These are phyloP conservation scores for Fusarium penzigii DNA, from an alignment of 2,329 filamentous ascomycete species.

Conservation along the genomic window DNA sequence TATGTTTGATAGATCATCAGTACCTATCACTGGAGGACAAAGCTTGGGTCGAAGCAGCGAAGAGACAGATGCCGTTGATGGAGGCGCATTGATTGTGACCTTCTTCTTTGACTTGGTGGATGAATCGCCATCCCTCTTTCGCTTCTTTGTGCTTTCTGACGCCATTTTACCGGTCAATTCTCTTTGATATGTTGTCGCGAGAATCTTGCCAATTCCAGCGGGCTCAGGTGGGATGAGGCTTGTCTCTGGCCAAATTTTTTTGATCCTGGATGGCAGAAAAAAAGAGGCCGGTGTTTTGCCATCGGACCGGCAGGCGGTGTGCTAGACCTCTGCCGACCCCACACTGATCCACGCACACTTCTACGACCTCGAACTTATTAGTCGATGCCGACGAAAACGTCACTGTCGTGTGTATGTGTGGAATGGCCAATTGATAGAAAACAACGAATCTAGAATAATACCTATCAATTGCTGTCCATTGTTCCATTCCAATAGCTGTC, in stretches of 20 bases:
- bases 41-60: constrained; percentile 46
- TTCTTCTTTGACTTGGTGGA: constrained; percentile 51
- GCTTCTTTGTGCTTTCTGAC: constrained; percentile 48
- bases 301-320: constrained; percentile 22
- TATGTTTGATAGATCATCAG: neutral
- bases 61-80: constrained; percentile 45
- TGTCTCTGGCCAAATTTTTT: constrained; percentile 28
- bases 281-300: constrained; percentile 28
- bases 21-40: constrained; percentile 58
- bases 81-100: constrained; percentile 46
- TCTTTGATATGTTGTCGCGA: constrained; percentile 3
- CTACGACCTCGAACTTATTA: neutral
- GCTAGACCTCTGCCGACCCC: constrained; percentile 2
- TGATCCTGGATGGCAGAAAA: constrained; percentile 29
- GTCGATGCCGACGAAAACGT: neutral
- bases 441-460: too few species aligned
- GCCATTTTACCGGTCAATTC: constrained; percentile 36
- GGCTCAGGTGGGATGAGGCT: constrained; percentile 26
- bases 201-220: constrained; percentile 9
- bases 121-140: constrained; percentile 51
- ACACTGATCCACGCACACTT: constrained; percentile 1
- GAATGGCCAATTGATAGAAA: too few species aligned
- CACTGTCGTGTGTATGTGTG: neutral
- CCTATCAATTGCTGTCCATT: too few species aligned
- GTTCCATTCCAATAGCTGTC: too few species aligned